Percentiles rank a stretch among this genome's conserved stretches.
These are phyloP conservation scores for Pythium coloratum DNA, from an alignment of 352 stramenopile genomes.

Conservation along the genomic window DNA sequence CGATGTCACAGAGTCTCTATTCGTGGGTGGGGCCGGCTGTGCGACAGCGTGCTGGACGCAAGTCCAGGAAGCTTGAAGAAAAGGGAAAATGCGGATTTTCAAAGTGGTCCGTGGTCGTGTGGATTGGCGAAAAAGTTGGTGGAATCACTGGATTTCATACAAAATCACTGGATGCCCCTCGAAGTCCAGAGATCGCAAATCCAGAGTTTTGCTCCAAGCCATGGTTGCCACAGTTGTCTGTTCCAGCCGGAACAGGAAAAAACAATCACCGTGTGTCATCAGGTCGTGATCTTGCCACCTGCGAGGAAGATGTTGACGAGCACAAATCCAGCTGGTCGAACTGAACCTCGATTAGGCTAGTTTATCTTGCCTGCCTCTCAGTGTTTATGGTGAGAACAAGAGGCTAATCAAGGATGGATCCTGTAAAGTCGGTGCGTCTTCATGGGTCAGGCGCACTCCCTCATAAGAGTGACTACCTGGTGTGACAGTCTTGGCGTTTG, in stretches of 20 bases:
- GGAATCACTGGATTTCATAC: no score
- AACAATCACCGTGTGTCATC: not conserved
- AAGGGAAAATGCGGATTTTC: not conserved
- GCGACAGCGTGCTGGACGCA: not conserved
- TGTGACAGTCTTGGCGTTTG: not conserved
- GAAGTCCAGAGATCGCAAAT: not conserved
- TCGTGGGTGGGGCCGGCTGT: not conserved
- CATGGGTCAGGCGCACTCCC: no score
- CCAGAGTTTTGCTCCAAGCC: not conserved
- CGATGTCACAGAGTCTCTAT: not conserved
- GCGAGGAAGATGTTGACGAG: not conserved
- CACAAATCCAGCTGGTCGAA: not conserved
- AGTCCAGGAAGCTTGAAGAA: not conserved
- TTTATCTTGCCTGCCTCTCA: not conserved
- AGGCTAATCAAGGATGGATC: no score
- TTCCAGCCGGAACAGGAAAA: not conserved
- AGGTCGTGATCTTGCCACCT: slow-evolving; percentile 2
- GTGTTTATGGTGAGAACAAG: no score
- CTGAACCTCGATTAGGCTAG: not conserved
- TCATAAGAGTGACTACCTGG: not conserved
- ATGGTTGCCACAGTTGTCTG: not conserved
- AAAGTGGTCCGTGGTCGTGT: not conserved
- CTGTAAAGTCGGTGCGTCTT: no score
- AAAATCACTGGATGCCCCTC: no score
- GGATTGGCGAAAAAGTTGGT: no score